A percentile compares a stretch with the other conserved stretches of the same genome.
phyloP scores from a whole-genome alignment of 2,329 filamentous ascomycete genomes.

The Hortaea werneckii region DNA sequence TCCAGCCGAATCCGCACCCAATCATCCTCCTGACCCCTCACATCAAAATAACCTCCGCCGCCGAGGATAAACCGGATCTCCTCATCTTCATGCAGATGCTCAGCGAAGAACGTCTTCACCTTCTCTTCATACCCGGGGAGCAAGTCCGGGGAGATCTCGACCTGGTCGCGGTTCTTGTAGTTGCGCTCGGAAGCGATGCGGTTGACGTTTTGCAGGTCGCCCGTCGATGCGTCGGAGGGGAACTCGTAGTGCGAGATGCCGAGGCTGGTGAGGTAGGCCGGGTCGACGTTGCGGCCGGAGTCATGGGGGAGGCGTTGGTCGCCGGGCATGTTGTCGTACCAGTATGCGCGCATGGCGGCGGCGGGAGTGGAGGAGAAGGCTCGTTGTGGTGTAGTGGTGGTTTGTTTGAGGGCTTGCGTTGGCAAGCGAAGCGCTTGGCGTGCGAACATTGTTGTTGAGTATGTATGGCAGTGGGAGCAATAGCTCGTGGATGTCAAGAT shows the following conservation, averaged over 20 bases:
- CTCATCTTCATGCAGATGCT: conserved; percentile 96
- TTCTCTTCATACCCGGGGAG: conserved; percentile 89
- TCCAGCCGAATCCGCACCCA: conserved; percentile 82
- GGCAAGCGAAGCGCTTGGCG: not conserved
- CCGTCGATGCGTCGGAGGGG: conserved; percentile 49
- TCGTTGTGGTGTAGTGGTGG: not conserved
- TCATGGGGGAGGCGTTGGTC: conserved; percentile 90
- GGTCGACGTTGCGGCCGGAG: conserved; percentile 60
- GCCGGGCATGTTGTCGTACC: conserved; percentile 60
- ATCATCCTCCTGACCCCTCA: conserved; percentile 67
- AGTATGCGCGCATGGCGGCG: conserved; percentile 57
- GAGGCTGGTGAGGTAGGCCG: conserved; percentile 57
- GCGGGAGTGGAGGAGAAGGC: not conserved
- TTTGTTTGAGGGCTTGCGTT: not conserved
- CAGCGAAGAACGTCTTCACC: conserved; percentile 85
- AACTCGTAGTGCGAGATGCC: conserved; percentile 73
- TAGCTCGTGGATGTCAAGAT: no score
- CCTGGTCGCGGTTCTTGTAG: conserved; percentile 93
- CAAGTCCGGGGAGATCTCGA: conserved; percentile 73
- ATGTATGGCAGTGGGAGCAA: no score
- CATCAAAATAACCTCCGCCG: conserved; percentile 87
- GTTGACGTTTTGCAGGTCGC: conserved; percentile 62
- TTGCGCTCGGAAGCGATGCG: conserved; percentile 60
- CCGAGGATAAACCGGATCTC: conserved; percentile 92
- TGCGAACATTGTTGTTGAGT: not conserved